A percentile compares a stretch with the other conserved stretches of the same genome.
Evolutionary conservation across 805 yeast genomes (phyloP).

Genomic region (Candida odintsovae): DNA sequence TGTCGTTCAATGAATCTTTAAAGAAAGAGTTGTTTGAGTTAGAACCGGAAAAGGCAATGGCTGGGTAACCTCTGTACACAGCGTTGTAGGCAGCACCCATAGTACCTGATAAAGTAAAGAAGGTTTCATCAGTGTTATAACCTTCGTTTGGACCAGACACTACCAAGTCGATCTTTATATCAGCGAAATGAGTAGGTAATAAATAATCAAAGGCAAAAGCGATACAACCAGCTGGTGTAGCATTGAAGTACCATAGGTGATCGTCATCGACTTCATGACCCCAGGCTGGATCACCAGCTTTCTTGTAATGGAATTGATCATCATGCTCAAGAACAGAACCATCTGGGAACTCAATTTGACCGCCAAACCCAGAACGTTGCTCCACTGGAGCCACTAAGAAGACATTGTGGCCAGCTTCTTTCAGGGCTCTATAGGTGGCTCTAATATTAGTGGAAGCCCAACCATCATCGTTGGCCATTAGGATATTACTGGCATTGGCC

Average conservation of each 20-base stretch:
- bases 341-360: constrained; percentile 41
- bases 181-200: constrained; percentile 38
- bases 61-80: constrained; percentile 42
- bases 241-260: constrained; percentile 49
- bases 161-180: constrained; percentile 40
- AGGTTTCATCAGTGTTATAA: constrained; percentile 34
- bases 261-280: constrained; percentile 40
- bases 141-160: constrained; percentile 53
- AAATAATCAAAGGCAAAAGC: constrained; percentile 43
- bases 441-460: constrained; percentile 53
- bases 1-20: constrained; percentile 36
- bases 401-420: constrained; percentile 43
- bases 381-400: constrained; percentile 46
- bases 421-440: constrained; percentile 45
- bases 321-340: constrained; percentile 33
- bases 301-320: constrained; percentile 43
- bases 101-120: constrained; percentile 43
- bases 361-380: constrained; percentile 51
- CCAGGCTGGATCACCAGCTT: constrained; percentile 48
- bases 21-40: constrained; percentile 40
- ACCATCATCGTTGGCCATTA: constrained; percentile 51
- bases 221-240: constrained; percentile 51
- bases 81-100: constrained; percentile 45
- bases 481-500: constrained; percentile 39
- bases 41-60: constrained; percentile 46